Percentiles rank a stretch among this genome's conserved stretches.
Evolutionary conservation across 169 alveolate species (phyloP).

Genomic region (Plasmodium yoelii): DNA sequence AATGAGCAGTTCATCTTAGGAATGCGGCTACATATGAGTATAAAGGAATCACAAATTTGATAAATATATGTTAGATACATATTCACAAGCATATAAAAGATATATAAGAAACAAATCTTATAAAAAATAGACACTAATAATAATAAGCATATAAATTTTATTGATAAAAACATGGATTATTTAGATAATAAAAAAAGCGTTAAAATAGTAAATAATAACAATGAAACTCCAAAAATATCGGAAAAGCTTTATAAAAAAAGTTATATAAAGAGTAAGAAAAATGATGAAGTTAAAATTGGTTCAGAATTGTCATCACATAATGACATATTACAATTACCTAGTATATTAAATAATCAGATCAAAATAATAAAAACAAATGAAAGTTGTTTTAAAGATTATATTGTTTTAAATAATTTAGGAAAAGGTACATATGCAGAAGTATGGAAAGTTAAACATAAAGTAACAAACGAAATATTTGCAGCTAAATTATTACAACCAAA

Average conservation of each 20-base stretch:
- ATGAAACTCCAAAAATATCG: constrained; percentile 1
- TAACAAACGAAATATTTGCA: constrained; percentile 84
- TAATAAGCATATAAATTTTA: too few species aligned
- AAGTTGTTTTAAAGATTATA: constrained; percentile 65
- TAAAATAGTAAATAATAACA: constrained; percentile 17
- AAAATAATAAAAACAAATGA: constrained; percentile 62
- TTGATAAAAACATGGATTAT: constrained; percentile 43
- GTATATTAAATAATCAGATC: constrained; percentile 57
- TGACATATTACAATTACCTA: constrained; percentile 65
- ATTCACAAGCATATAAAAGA: too few species aligned
- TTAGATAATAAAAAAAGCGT: constrained; percentile 19
- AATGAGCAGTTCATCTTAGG: too few species aligned
- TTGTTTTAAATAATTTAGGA: constrained; percentile 79
- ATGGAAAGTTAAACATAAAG: constrained; percentile 83
- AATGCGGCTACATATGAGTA: too few species aligned
- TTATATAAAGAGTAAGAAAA: constrained; percentile 34
- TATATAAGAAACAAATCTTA: background rate
- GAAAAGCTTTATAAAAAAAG: constrained; percentile 30
- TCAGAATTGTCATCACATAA: constrained; percentile 38
- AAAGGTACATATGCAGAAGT: constrained; percentile 89
- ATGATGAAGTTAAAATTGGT: constrained; percentile 55
- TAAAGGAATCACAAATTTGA: too few species aligned
- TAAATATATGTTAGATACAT: too few species aligned
- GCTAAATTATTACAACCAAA: constrained; percentile 88
- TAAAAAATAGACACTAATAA: too few species aligned